Conservation (phyloP, 1,284 basidiomycete species). For the Ceratobasidium sp. region DNA sequence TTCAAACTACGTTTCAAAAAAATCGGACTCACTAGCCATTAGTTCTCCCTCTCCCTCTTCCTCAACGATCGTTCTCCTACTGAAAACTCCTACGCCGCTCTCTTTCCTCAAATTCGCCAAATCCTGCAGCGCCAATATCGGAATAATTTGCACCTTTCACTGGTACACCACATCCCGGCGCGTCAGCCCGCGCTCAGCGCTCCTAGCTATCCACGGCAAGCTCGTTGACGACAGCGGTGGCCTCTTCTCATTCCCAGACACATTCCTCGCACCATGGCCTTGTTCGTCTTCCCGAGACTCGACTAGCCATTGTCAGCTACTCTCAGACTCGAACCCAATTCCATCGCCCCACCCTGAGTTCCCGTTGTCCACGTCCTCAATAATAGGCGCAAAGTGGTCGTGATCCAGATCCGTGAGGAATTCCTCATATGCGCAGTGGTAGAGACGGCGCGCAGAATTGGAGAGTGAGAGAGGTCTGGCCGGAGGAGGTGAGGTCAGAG, state of each 20-base stretch:
- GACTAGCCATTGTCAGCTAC: not conserved
- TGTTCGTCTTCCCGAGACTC: not conserved
- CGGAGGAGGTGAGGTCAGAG: not conserved
- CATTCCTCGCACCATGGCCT: not conserved
- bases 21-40: not conserved
- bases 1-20: not conserved
- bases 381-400: conserved; percentile 15
- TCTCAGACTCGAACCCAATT: not conserved
- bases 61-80: not conserved
- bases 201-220: conserved; percentile 34
- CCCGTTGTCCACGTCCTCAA: conserved; percentile 21
- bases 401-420: conserved; percentile 16
- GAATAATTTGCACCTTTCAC: conserved; percentile 25
- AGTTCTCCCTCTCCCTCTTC: conserved; percentile 14
- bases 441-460: not conserved
- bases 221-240: conserved; percentile 36
- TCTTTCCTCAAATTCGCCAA: conserved; percentile 22
- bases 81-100: not conserved
- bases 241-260: not conserved
- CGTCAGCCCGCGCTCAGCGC: conserved; percentile 13
- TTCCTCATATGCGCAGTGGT: conserved; percentile 17
- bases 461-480: not conserved
- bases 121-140: conserved; percentile 5
- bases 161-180: conserved; percentile 25
- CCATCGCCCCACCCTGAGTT: conserved; percentile 4